Conservation (phyloP, 352 stramenopile species). For the Plasmopara viticola region DNA sequence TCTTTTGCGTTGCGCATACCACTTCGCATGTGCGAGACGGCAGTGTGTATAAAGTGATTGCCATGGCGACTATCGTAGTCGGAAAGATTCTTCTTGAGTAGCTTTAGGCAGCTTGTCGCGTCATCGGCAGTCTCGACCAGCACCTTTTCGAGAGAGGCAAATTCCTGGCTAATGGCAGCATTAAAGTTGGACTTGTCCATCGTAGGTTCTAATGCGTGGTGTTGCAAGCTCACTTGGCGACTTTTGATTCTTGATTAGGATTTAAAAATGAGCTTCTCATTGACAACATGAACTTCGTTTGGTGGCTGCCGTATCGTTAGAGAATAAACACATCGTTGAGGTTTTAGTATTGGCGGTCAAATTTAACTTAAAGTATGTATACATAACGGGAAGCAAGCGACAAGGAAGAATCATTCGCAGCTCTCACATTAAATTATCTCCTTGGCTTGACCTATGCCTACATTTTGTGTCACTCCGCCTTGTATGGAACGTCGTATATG, state of each 20-base stretch:
- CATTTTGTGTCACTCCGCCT: no score
- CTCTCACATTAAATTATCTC: no score
- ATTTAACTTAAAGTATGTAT: no score
- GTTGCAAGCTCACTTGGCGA: not conserved
- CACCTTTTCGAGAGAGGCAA: conserved; percentile 14
- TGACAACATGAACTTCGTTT: no score
- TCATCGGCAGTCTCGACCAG: conserved; percentile 17
- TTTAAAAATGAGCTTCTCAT: no score
- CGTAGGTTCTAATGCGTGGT: conserved; percentile 1
- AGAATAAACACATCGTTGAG: no score
- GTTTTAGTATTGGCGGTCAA: no score
- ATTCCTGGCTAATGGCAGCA: conserved; percentile 11
- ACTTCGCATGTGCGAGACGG: conserved; percentile 13
- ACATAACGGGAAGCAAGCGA: no score
- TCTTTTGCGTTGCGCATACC: conserved; percentile 17
- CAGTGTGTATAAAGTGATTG: conserved; percentile 19
- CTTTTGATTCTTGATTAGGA: conserved; percentile 2
- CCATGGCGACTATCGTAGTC: conserved; percentile 17
- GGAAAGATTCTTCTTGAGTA: conserved; percentile 18
- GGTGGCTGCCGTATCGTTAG: no score
- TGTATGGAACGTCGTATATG: no score
- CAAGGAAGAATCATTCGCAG: no score
- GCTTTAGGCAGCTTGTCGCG: conserved; percentile 13
- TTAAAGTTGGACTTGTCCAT: conserved; percentile 17
- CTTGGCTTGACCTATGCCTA: no score